Conservation (phyloP, 371 early-diverging fungal species). For the Nematocida homosporus region DNA sequence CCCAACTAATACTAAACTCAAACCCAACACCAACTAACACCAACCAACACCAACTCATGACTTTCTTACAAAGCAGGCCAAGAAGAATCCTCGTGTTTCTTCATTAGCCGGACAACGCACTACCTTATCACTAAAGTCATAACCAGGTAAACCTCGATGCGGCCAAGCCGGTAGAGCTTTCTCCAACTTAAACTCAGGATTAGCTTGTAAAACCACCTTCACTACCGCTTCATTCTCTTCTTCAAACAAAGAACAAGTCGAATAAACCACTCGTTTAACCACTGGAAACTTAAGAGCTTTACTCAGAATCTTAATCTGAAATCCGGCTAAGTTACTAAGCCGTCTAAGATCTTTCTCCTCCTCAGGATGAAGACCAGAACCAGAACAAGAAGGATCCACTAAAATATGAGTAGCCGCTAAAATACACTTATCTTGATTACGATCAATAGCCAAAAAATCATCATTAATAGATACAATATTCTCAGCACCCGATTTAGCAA, state of each 20-base stretch:
- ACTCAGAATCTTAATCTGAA: slow-evolving; percentile 63
- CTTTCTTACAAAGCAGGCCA: slow-evolving; percentile 57
- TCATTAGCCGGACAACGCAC: slow-evolving; percentile 47
- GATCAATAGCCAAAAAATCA: slow-evolving; percentile 69
- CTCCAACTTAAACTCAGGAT: slow-evolving; percentile 66
- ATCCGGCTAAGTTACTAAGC: slow-evolving; percentile 68
- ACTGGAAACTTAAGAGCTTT: slow-evolving; percentile 70
- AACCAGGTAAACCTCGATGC: slow-evolving; percentile 35
- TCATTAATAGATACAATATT: slow-evolving; percentile 69
- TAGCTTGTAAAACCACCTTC: slow-evolving; percentile 58
- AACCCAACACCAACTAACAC: neutral
- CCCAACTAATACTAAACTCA: too few relatives aligned
- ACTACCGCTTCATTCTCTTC: slow-evolving; percentile 94
- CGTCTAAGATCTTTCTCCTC: slow-evolving; percentile 70
- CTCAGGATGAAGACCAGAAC: slow-evolving; percentile 75
- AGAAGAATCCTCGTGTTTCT: slow-evolving; percentile 61
- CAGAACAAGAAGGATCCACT: slow-evolving; percentile 93
- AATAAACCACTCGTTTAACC: slow-evolving; percentile 77
- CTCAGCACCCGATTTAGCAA: slow-evolving; percentile 74
- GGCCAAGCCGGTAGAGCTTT: slow-evolving; percentile 70
- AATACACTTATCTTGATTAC: slow-evolving; percentile 66
- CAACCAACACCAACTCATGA: too few relatives aligned
- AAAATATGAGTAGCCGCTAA: slow-evolving; percentile 77
- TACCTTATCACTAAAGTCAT: slow-evolving; percentile 55
- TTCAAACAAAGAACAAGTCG: slow-evolving; percentile 84